Evolutionary conservation across 2,329 filamentous ascomycete species (phyloP).

Genomic region (Thielaviopsis populi): DNA sequence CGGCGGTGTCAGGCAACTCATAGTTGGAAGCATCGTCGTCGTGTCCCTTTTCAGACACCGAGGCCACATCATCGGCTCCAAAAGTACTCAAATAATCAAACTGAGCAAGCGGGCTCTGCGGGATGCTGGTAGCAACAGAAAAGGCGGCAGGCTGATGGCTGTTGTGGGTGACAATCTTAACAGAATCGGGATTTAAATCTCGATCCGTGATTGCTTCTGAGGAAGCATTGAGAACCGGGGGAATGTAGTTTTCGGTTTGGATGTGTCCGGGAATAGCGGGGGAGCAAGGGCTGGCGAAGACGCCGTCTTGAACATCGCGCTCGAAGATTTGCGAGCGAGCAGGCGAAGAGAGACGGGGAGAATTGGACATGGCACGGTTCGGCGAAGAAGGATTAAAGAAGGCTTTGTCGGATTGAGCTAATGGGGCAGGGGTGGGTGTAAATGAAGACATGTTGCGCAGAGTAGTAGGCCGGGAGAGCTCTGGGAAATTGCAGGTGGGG

Average conservation of each 20-base stretch:
- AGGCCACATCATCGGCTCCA: conserved; percentile 43
- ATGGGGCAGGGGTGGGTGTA: conserved; percentile 28
- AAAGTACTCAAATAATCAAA: conserved; percentile 31
- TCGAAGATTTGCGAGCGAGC: conserved; percentile 78
- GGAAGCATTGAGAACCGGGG: conserved; percentile 77
- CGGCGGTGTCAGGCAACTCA: conserved; percentile 29
- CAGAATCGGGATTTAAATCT: conserved; percentile 69
- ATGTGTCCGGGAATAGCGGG: conserved; percentile 88
- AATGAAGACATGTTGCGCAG: conserved; percentile 14
- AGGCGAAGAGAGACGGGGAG: conserved; percentile 63
- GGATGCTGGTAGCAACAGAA: conserved; percentile 39
- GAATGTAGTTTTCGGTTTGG: conserved; percentile 86
- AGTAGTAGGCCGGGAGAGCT: conserved; percentile 5
- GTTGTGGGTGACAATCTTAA: conserved; percentile 82
- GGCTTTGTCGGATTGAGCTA: conserved; percentile 29
- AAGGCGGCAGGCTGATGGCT: conserved; percentile 66
- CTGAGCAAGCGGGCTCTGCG: conserved; percentile 23
- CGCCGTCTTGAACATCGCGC: conserved; percentile 77
- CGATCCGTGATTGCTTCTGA: conserved; percentile 83
- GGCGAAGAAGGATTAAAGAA: conserved; percentile 45
- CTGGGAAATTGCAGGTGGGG: conserved; percentile 25
- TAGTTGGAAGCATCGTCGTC: conserved; percentile 59
- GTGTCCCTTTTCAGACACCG: conserved; percentile 34
- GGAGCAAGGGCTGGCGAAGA: conserved; percentile 51
- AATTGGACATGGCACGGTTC: conserved; percentile 49